phyloP scores from a whole-genome alignment of 441 rosid species.

The Mallotus repandus region DNA sequence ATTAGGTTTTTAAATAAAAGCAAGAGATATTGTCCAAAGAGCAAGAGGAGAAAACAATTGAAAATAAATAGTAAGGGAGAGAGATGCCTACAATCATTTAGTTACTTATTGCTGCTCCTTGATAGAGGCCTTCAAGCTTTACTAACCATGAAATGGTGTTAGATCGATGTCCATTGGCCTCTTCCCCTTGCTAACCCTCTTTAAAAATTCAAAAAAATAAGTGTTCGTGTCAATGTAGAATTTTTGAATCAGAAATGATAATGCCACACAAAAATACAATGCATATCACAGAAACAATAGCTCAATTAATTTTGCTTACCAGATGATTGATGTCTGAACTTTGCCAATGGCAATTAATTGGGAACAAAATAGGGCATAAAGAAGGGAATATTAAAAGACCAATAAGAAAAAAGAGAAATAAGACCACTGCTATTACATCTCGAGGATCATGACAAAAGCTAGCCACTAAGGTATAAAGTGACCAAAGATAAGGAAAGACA shows the following conservation, averaged over 20 bases:
- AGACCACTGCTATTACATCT: not conserved
- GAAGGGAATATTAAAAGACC: no score
- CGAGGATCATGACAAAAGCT: not conserved
- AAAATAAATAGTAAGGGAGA: not conserved
- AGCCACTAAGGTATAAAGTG: not conserved
- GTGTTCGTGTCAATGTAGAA: constrained; percentile 13
- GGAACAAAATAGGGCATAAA: not conserved
- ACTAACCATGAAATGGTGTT: constrained; percentile 57
- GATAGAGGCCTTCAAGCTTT: constrained; percentile 13
- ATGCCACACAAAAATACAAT: not conserved
- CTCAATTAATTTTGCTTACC: not conserved
- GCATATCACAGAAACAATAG: not conserved
- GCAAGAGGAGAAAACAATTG: not conserved
- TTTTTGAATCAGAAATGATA: constrained; percentile 8
- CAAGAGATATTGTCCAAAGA: not conserved
- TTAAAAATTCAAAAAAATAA: constrained; percentile 10
- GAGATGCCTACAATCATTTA: constrained; percentile 2
- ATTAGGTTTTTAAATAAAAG: not conserved
- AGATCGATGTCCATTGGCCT: constrained; percentile 65
- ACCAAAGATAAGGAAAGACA: not conserved
- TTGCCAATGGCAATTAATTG: not conserved
- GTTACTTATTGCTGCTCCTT: constrained; percentile 12
- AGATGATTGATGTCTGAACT: not conserved
- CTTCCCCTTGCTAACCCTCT: constrained; percentile 89
- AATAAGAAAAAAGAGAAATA: no score